Percentiles rank a stretch among this genome's conserved stretches.
Evolutionary conservation across 768 basidiomycete species (phyloP).

Genomic region (Boletus eberwhitei): DNA sequence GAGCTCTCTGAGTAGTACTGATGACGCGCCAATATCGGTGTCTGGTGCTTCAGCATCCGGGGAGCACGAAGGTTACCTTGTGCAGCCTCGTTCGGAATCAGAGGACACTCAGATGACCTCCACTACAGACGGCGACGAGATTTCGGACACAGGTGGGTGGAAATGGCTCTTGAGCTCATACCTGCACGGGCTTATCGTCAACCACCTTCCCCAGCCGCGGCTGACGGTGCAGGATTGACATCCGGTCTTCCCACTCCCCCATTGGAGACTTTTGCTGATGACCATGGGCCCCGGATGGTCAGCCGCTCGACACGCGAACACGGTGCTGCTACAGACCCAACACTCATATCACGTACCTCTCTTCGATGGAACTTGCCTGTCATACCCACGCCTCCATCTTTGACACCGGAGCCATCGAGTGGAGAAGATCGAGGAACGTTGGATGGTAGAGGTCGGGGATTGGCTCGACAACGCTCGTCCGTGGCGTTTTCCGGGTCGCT

Average conservation of each 20-base stretch:
- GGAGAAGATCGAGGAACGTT: not conserved
- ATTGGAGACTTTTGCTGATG: not conserved
- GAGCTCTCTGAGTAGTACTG: not conserved
- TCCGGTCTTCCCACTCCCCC: constrained; percentile 8
- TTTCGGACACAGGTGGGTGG: not conserved
- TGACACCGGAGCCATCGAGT: not conserved
- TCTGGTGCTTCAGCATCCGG: not conserved
- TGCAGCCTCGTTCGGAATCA: not conserved
- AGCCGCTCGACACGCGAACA: not conserved
- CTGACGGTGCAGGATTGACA: not conserved
- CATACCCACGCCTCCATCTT: constrained; percentile 4
- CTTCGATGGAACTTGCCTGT: not conserved
- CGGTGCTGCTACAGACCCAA: not conserved
- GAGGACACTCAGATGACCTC: not conserved
- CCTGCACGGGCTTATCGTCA: not conserved
- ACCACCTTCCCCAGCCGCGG: not conserved
- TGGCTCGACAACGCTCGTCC: not conserved
- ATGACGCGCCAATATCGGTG: not conserved
- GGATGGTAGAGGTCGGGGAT: not conserved
- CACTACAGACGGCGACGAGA: not conserved
- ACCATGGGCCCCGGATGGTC: not conserved
- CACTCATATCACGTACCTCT: not conserved
- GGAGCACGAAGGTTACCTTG: not conserved
- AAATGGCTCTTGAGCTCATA: not conserved
- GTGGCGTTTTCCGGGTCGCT: not conserved